Evolutionary conservation across 257 asterid genomes (phyloP).

Genomic region (Solanum tarijense): DNA sequence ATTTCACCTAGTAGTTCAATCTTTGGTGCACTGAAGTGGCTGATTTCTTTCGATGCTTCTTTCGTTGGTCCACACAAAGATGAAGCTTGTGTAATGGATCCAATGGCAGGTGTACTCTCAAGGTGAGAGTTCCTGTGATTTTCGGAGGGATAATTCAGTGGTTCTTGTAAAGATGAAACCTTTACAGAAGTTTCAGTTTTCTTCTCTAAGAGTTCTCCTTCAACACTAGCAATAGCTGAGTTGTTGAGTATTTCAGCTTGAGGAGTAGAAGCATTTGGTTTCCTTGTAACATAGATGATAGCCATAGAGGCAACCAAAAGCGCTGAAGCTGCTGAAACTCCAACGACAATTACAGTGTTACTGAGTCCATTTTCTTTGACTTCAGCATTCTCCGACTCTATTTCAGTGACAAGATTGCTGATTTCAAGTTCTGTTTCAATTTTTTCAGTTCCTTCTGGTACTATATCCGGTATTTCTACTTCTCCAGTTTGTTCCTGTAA

Average conservation of each 20-base stretch:
- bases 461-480: neutral
- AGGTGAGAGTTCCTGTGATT: neutral
- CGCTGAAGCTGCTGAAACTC: slow-evolving; percentile 8
- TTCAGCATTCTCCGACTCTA: neutral
- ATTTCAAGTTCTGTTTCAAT: neutral
- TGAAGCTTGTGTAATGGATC: slow-evolving; percentile 15
- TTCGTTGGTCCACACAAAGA: neutral
- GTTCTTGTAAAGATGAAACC: neutral
- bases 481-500: neutral
- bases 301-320: slow-evolving; percentile 22
- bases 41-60: slow-evolving; percentile 14
- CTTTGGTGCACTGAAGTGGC: slow-evolving; percentile 22
- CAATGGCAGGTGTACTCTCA: slow-evolving; percentile 1
- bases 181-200: slow-evolving; percentile 7
- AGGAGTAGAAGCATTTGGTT: slow-evolving; percentile 11
- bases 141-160: neutral
- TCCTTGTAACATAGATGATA: slow-evolving; percentile 8
- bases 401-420: neutral
- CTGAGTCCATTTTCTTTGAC: slow-evolving; percentile 8
- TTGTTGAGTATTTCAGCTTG: neutral
- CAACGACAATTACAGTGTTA: slow-evolving; percentile 1
- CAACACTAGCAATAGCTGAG: neutral
- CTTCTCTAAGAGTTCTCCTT: neutral
- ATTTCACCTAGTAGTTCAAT: slow-evolving; percentile 61
- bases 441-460: neutral